These are phyloP conservation scores for Colletotrichum viniferum DNA, from an alignment of 2,329 filamentous ascomycete species.

Conservation along the genomic window DNA sequence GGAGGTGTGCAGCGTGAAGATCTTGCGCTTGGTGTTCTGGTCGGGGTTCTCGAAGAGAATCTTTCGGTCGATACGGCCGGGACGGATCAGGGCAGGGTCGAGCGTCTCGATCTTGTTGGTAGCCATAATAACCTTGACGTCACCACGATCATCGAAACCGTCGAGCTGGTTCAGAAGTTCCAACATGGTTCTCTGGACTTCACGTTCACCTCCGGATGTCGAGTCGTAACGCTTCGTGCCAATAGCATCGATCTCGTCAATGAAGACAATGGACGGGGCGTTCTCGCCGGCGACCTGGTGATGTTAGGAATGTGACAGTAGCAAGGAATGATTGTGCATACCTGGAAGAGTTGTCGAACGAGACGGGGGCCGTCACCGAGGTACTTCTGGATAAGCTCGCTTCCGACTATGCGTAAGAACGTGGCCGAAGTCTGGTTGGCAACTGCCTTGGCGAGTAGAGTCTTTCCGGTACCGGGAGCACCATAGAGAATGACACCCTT, in stretches of 20 bases:
- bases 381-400: conserved; percentile 99
- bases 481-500: conserved; percentile 99
- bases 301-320: neutral
- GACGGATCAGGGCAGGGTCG: conserved; percentile 93
- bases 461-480: conserved; percentile 94
- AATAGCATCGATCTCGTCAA: conserved; percentile 98
- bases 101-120: conserved; percentile 99
- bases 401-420: conserved; percentile 97
- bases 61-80: conserved; percentile 97
- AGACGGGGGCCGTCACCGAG: conserved; percentile 93
- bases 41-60: conserved; percentile 75
- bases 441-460: conserved; percentile 97
- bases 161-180: conserved; percentile 98
- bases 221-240: conserved; percentile 99
- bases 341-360: conserved; percentile 93
- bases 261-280: conserved; percentile 96
- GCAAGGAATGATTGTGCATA: conserved; percentile 35
- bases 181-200: conserved; percentile 98
- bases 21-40: conserved; percentile 95
- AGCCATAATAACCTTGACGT: conserved; percentile 99
- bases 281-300: conserved; percentile 88
- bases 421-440: conserved; percentile 98
- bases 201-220: conserved; percentile 93
- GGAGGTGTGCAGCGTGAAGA: conserved; percentile 95
- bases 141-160: conserved; percentile 96